phyloP scores from a whole-genome alignment of 2,329 filamentous ascomycete genomes.

The Venturia pyrina region DNA sequence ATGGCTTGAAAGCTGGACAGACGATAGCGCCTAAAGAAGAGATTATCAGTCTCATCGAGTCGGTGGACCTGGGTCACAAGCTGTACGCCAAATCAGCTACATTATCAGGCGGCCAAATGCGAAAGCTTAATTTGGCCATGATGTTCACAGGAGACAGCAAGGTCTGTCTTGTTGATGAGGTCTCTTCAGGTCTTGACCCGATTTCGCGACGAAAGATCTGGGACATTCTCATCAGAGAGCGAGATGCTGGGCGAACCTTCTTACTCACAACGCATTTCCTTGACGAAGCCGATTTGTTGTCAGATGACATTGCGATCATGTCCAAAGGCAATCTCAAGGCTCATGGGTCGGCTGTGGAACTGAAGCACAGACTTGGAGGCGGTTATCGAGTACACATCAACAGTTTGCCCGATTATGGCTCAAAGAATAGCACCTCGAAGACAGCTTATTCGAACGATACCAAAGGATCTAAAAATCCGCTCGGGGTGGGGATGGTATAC shows the following conservation, averaged over 20 bases:
- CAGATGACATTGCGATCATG: slow-evolving; percentile 80
- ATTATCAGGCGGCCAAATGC: slow-evolving; percentile 81
- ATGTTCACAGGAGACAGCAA: slow-evolving; percentile 87
- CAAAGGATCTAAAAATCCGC: background rate
- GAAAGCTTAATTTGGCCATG: slow-evolving; percentile 86
- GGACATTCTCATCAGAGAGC: slow-evolving; percentile 82
- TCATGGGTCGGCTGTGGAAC: slow-evolving; percentile 71
- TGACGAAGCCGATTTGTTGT: slow-evolving; percentile 82
- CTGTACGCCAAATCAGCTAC: slow-evolving; percentile 62
- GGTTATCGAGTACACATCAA: slow-evolving; percentile 73
- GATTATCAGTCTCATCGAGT: slow-evolving; percentile 52
- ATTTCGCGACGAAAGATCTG: slow-evolving; percentile 81
- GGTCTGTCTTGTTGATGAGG: slow-evolving; percentile 86
- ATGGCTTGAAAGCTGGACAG: slow-evolving; percentile 60
- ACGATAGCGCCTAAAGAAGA: slow-evolving; percentile 47
- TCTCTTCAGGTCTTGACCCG: slow-evolving; percentile 80
- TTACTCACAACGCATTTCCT: slow-evolving; percentile 88
- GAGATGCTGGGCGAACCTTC: slow-evolving; percentile 64
- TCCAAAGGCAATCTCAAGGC: slow-evolving; percentile 77
- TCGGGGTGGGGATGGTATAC: slow-evolving; percentile 51
- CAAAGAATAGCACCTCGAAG: slow-evolving; percentile 9
- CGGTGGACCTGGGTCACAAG: slow-evolving; percentile 69
- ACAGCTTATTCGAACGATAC: slow-evolving; percentile 38
- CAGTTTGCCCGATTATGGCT: background rate
- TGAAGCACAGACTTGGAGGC: slow-evolving; percentile 73